Evolutionary conservation across 345 rosid genomes (phyloP), one percentile per base, ranked within the genome.

Genomic region (Reutealis trisperma): DNA sequence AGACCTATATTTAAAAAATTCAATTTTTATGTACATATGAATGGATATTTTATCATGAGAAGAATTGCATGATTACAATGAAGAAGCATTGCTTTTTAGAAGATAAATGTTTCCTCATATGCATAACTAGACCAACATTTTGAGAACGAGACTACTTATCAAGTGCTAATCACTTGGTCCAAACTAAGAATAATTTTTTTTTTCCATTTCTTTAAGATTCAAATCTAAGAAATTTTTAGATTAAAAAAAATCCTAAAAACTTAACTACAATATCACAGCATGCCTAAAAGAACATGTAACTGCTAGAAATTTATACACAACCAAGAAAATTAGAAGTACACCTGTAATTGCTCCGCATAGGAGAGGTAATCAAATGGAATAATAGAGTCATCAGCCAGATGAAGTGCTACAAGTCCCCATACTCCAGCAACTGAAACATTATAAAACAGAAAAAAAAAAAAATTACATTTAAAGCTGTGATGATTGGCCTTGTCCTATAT

Each of bases 361-460:
- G 93, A 88, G 63, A 81, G 78, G 76, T 93, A 96, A 83, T 87
- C 67, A 80, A 93, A 91, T 72, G 97, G 94, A 85, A 96, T 72
- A 78, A 93, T 42, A 47, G 87, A 86, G 75, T 93, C 98, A 85
- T 94, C 93, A 63, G 95, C 97, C 71, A 94, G 86, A 78, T 66
- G 83, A 79, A 96, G 92, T 68, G 87, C 97, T 71, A 93, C 54
- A 76, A 92, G 92, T 72, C 99, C 98, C 97, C 97, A 96, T 16
- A 94, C 78, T 82, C 89, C 98, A 63, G 97, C 86, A 79, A 93
- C 98, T 93, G 86, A 83, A 68, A 67, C 45, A 79, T 42, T 16
- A 70, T 11, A 76, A 55, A 80, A 74, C 18, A 34, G 54, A 77
- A 59, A 37, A n/a, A 14, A n/a, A 14, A 59, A 3, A 8, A 74